Evolutionary conservation across 805 yeast species (phyloP), one percentile per base, ranked within the genome.

Genomic region (Alloascoidea hylecoeti): DNA sequence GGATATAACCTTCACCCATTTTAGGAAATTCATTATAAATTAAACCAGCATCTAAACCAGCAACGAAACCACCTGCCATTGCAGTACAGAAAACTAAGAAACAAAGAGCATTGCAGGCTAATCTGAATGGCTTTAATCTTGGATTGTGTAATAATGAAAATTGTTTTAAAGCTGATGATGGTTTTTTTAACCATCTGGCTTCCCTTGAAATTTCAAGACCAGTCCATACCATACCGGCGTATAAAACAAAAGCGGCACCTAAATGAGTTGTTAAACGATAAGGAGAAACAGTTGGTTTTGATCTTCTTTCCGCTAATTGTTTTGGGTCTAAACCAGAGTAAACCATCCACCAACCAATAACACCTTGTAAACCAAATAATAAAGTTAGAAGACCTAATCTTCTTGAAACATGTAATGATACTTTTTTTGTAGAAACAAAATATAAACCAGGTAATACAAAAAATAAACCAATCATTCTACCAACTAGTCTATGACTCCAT

Each of bases 261-360:
- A 92, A 63, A 58, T 92, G 98, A 1, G 96, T 78, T 2, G 97
- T 86, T 38, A 92, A 66, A 56, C 98, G 72, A 54, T 92, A 92
- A 52, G 84, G 97, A 3, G 96, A 83, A 2, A 92, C 98, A 0
- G 98, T 85, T n/a, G 98, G 98, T 53, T 89, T 94, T 1, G 95
- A 76, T 35, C 72, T 80, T 54, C 95, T 71, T 46, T 79, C 86
- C 16, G 69, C 70, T 36, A 92, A 63, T 51, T 79, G 79, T 34
- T 78, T 69, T 50, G 79, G 80, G 53, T 86, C 94, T 40, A 92
- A 67, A 18, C 98, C 98, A 5, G 96, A 84, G 50, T 82, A 76
- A 38, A 92, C 98, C 98, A 92, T 92, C 99, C 99, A 92, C 98
- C 98, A 92, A 19, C 98, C 98, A 46, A 92, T 79, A 38, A 78